Evolutionary conservation across 257 asterid genomes (phyloP).

Genomic region (Ocimum tenuiflorum): DNA sequence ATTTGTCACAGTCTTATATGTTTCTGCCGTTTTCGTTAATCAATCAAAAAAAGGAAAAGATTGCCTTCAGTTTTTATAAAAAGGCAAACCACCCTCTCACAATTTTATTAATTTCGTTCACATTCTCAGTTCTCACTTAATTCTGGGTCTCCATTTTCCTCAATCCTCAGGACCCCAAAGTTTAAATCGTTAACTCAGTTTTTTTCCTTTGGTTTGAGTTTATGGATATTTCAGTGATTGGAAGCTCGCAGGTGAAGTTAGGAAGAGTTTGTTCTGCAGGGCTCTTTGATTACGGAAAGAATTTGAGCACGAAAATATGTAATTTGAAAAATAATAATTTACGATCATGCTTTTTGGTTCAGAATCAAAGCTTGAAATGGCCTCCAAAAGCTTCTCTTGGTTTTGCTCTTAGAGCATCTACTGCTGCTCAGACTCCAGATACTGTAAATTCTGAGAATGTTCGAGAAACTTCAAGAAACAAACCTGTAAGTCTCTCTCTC

Average conservation of each 20-base stretch:
- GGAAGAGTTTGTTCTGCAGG: constrained; percentile 35
- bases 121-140: not conserved
- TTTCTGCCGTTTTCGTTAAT: not conserved
- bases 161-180: not conserved
- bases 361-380: constrained; percentile 24
- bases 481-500: constrained; percentile 25
- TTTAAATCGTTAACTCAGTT: too few species aligned
- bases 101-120: not conserved
- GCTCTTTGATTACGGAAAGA: constrained; percentile 41
- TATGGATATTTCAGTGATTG: constrained; percentile 64
- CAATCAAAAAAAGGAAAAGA: too few species aligned
- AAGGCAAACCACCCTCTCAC: not conserved
- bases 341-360: constrained; percentile 17
- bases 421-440: constrained; percentile 30
- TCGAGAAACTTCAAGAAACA: constrained; percentile 26
- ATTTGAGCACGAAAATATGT: constrained; percentile 29
- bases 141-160: not conserved
- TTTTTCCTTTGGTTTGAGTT: not conserved
- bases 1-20: not conserved
- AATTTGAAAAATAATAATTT: constrained; percentile 22
- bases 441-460: constrained; percentile 22
- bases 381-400: constrained; percentile 33
- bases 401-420: constrained; percentile 40
- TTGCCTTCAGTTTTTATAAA: too few species aligned
- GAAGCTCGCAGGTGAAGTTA: constrained; percentile 60